Evolutionary conservation across 78 protist species (phyloP), one percentile per base, ranked within the genome.

Genomic region (Cavenderia fasciculata): DNA sequence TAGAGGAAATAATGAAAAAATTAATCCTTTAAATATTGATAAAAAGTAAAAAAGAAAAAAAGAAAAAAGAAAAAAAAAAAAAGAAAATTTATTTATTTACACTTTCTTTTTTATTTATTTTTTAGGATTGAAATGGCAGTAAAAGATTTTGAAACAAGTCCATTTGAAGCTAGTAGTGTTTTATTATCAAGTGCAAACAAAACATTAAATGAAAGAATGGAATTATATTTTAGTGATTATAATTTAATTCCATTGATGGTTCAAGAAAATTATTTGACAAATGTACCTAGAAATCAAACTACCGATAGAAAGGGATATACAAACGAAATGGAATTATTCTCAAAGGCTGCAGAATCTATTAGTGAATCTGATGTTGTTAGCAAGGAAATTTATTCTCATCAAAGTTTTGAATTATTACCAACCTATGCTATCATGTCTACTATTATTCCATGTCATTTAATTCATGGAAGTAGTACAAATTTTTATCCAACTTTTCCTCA

Each of bases 241-340:
- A 19, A 41, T 4, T 56, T 84, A 36, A 65, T 92, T 7, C 97
- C 97, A 44, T 87, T 89, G 14, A 6, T 95, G 0, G 25, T 93
- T 52, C 96, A 94, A 27, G 92, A 85, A 31, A 92, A 92, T 68
- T 92, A 92, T 46, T 40, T 85, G 23, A 23, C 18, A n/a, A 74
- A 25, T 0, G 38, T 7, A 47, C 72, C 94, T 19, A n/a, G n/a
- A 4, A 21, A 8, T 18, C 44, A 31, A 25, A n/a, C 0, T 21
- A 27, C 38, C 12, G 0, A 7, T 36, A 16, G 1, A 1, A 44
- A 33, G 11, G 40, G 27, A 4, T 8, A 10, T n/a, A 43, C 16
- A 34, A n/a, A 18, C 5, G 47, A 27, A 21, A 25, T 59, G 54
- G 74, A 66, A 19, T 31, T 49, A 4, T 56, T 54, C 40, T 44